Evolutionary conservation across 1,284 basidiomycete species (phyloP), one percentile per base, ranked within the genome.

Genomic region (Ustilago esculenta): DNA sequence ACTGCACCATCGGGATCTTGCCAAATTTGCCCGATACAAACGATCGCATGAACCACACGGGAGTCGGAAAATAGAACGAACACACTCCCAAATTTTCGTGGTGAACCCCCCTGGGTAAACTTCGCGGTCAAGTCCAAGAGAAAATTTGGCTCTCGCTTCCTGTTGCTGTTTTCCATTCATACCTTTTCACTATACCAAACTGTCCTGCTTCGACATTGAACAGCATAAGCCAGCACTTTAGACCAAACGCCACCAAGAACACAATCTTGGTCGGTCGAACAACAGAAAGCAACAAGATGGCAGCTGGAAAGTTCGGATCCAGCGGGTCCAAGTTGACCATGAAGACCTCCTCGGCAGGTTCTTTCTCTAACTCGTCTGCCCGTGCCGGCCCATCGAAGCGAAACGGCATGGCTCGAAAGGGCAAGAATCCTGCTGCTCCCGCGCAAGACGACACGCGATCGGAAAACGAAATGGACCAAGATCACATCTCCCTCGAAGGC

Each of bases 251-350:
- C n/a, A n/a, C n/a, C n/a, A n/a, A n/a, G n/a, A n/a, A n/a, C n/a
- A n/a, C n/a, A n/a, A n/a, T n/a, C n/a, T n/a, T n/a, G n/a, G n/a
- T n/a, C n/a, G n/a, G n/a, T n/a, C n/a, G n/a, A n/a, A n/a, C n/a
- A n/a, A n/a, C n/a, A n/a, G n/a, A n/a, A n/a, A n/a, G 1, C 29
- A 17, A 5, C 39, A 63, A 27, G 12, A 69, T 65, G 67, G 60
- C 67, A 50, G 52, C 46, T 3, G 50, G 48, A 6, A 64, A 60
- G 21, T 58, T 58, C n/a, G 57, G 48, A 44, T 17, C 44, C 12
- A 32, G 60, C 34, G 68, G 63, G 23, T 65, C 70, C 50, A 75
- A 72, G 44, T 65, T 72, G 68, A 63, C 58, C 35, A 51, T 71
- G 57, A 50, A 57, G 54, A 50, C 40, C 35, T n/a, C 46, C 18